These are phyloP conservation scores for Geotrichum ghanense DNA, from an alignment of 805 yeast genomes.

Conservation along the genomic window DNA sequence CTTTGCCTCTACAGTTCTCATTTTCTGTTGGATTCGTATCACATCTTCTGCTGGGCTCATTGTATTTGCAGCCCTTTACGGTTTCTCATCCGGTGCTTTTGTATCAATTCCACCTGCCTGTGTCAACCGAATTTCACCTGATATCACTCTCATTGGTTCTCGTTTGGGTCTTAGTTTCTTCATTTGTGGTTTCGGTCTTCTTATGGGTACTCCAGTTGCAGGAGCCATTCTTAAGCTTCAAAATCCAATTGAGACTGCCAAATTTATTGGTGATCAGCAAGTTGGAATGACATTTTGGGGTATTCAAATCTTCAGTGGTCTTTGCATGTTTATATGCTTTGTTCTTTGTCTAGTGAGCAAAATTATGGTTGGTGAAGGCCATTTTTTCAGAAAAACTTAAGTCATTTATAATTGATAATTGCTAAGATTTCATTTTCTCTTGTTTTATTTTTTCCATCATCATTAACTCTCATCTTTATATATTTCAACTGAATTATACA, in stretches of 20 bases:
- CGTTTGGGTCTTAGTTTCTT: slow-evolving; percentile 53
- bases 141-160: slow-evolving; percentile 32
- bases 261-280: no score
- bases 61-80: slow-evolving; percentile 22
- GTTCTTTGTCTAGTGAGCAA: neutral
- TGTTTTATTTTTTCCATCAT: no score
- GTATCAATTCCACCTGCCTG: slow-evolving; percentile 24
- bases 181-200: slow-evolving; percentile 39
- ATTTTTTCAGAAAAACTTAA: neutral
- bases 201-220: slow-evolving; percentile 23
- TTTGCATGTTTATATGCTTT: neutral
- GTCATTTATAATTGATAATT: neutral
- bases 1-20: slow-evolving; percentile 6
- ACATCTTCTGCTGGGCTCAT: slow-evolving; percentile 19
- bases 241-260: neutral
- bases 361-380: neutral
- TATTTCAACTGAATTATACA: no score
- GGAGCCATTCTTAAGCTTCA: slow-evolving; percentile 17
- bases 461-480: no score
- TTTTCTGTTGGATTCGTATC: slow-evolving; percentile 15
- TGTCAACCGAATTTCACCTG: slow-evolving; percentile 22
- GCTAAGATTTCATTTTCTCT: no score
- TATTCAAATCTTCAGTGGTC: neutral
- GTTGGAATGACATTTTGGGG: neutral
- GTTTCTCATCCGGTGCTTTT: slow-evolving; percentile 24